These are phyloP conservation scores for Naegleria gruberi DNA, from an alignment of 208 protist genomes.

Conservation along the genomic window DNA sequence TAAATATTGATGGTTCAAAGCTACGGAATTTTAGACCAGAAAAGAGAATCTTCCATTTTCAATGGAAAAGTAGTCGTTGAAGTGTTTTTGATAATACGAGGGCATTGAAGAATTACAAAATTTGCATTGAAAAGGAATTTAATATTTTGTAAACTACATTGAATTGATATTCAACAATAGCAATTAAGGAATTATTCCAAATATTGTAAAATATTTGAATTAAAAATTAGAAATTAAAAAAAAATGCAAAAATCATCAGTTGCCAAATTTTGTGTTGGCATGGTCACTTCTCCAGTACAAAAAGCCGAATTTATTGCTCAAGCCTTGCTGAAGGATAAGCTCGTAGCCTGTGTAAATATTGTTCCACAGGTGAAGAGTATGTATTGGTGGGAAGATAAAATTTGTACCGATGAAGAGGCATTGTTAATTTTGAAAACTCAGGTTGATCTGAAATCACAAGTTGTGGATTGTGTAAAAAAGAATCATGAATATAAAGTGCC, in stretches of 20 bases:
- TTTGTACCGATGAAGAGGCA: background rate
- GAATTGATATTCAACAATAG: too few species aligned
- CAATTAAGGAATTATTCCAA: too few species aligned
- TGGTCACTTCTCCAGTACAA: background rate
- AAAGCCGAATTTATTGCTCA: background rate
- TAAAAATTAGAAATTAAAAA: background rate
- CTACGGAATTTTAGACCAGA: too few species aligned
- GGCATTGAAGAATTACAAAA: too few species aligned
- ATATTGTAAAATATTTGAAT: too few species aligned
- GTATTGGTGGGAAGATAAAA: conserved; percentile 16
- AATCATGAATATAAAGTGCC: background rate
- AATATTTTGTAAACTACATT: too few species aligned
- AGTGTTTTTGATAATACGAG: too few species aligned
- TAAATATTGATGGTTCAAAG: too few species aligned
- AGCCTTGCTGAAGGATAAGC: background rate
- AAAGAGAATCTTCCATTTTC: too few species aligned
- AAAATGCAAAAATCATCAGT: background rate
- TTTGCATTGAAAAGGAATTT: too few species aligned
- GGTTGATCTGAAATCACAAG: background rate
- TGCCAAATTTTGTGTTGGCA: background rate
- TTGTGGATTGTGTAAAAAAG: background rate
- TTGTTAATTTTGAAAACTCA: background rate
- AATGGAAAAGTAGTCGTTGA: too few species aligned
- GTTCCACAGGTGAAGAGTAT: background rate
- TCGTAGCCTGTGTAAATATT: conserved; percentile 1